Percentiles rank a stretch among this genome's conserved stretches.
Evolutionary conservation across 1,139 yeast species (phyloP).

Genomic region (Candida smagusa): DNA sequence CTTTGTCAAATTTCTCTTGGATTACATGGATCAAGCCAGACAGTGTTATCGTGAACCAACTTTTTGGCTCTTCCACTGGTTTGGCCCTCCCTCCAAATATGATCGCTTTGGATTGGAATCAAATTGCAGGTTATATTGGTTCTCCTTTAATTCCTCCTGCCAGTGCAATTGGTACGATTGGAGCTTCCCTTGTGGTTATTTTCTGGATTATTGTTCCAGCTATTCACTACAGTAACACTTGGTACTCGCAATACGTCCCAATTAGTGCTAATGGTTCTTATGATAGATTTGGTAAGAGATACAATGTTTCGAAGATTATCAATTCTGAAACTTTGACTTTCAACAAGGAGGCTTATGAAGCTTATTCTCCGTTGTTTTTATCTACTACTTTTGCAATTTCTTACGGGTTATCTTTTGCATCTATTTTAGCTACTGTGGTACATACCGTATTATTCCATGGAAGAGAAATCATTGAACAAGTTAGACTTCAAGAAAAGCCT

Average conservation of each 20-base stretch:
- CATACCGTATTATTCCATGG: slow-evolving; percentile 40
- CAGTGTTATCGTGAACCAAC: slow-evolving; percentile 53
- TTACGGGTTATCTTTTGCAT: slow-evolving; percentile 42
- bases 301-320: slow-evolving; percentile 34
- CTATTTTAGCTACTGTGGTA: slow-evolving; percentile 35
- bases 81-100: slow-evolving; percentile 57
- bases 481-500: slow-evolving; percentile 28
- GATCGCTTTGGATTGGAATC: slow-evolving; percentile 43
- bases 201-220: slow-evolving; percentile 45
- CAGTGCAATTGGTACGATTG: slow-evolving; percentile 50
- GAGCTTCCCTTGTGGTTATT: slow-evolving; percentile 26
- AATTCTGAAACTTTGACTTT: slow-evolving; percentile 11
- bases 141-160: slow-evolving; percentile 71
- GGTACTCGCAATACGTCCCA: slow-evolving; percentile 53
- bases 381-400: slow-evolving; percentile 33
- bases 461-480: slow-evolving; percentile 27
- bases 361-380: slow-evolving; percentile 32
- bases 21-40: slow-evolving; percentile 30
- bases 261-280: slow-evolving; percentile 39
- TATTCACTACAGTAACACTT: slow-evolving; percentile 41
- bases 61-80: slow-evolving; percentile 61
- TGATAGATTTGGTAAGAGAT: slow-evolving; percentile 43
- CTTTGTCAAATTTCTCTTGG: slow-evolving; percentile 24
- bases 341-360: slow-evolving; percentile 24
- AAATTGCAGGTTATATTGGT: slow-evolving; percentile 52